phyloP scores from a whole-genome alignment of 139 green algal genomes.

The Mychonastes homosphaera region DNA sequence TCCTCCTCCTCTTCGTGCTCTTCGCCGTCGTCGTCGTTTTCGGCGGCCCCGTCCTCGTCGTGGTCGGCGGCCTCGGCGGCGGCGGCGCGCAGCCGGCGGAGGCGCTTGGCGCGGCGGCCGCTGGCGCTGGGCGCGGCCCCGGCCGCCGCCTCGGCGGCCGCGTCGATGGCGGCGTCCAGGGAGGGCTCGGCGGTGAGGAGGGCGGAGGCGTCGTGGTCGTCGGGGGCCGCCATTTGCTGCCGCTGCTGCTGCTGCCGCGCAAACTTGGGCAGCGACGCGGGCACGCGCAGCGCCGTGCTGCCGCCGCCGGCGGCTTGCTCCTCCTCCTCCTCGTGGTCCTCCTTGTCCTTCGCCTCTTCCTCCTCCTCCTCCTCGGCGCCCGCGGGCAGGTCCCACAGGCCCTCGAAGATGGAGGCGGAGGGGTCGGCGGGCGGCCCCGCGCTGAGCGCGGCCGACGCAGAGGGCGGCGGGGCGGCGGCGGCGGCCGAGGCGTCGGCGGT shows the following conservation, averaged over 20 bases:
- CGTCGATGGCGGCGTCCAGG: no score
- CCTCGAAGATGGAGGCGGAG: conserved; percentile 26
- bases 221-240: background rate
- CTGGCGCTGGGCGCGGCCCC: no score
- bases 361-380: conserved; percentile 7
- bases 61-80: no score
- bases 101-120: no score
- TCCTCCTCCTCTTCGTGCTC: no score
- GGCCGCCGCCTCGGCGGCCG: no score
- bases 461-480: background rate
- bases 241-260: conserved; percentile 1
- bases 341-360: conserved; percentile 3
- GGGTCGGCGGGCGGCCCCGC: background rate
- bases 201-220: background rate
- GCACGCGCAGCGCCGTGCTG: background rate
- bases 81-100: no score
- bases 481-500: conserved; percentile 2
- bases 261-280: background rate
- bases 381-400: conserved; percentile 43
- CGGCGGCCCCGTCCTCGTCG: no score
- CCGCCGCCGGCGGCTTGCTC: background rate
- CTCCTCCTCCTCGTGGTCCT: background rate
- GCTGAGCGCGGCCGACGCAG: conserved; percentile 6
- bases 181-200: no score
- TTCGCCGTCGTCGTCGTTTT: no score